Percentiles rank a stretch among this genome's conserved stretches.
Conservation (phyloP, 2,329 filamentous ascomycete species). For the Epichloe baconii region DNA sequence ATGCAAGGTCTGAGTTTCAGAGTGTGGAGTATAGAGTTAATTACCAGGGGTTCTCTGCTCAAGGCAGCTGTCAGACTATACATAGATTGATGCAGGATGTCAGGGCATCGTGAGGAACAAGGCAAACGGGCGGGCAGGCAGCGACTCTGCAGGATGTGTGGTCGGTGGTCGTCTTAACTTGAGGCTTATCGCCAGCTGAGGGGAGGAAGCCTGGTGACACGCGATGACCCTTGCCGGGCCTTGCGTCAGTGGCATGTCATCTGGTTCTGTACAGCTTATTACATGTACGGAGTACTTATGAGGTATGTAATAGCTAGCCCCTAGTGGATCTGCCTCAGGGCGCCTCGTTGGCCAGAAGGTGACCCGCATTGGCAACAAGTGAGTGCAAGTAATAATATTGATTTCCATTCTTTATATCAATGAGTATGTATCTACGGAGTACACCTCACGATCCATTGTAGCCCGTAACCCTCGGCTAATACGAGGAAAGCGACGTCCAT, state of each 20-base stretch:
- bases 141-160: background rate
- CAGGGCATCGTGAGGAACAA: background rate
- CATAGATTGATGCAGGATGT: background rate
- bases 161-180: background rate
- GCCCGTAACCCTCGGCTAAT: too few relatives aligned
- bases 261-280: background rate
- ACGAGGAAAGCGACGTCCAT: too few relatives aligned
- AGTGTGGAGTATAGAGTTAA: background rate
- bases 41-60: background rate
- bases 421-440: too few relatives aligned
- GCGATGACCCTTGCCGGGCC: conserved; percentile 1
- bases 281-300: too few relatives aligned
- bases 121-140: background rate
- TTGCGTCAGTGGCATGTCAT: conserved; percentile 8
- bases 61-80: background rate
- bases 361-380: too few relatives aligned
- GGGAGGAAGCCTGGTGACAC: background rate
- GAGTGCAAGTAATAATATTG: too few relatives aligned
- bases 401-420: too few relatives aligned
- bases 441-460: too few relatives aligned
- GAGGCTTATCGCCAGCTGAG: background rate
- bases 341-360: too few relatives aligned
- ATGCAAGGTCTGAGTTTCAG: conserved; percentile 2
- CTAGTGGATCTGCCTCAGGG: too few relatives aligned
- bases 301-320: too few relatives aligned